A percentile compares a stretch with the other conserved stretches of the same genome.
These are phyloP conservation scores for Cylindrotheca fusiformis DNA, from an alignment of 108 stramenopile genomes.

Conservation along the genomic window DNA sequence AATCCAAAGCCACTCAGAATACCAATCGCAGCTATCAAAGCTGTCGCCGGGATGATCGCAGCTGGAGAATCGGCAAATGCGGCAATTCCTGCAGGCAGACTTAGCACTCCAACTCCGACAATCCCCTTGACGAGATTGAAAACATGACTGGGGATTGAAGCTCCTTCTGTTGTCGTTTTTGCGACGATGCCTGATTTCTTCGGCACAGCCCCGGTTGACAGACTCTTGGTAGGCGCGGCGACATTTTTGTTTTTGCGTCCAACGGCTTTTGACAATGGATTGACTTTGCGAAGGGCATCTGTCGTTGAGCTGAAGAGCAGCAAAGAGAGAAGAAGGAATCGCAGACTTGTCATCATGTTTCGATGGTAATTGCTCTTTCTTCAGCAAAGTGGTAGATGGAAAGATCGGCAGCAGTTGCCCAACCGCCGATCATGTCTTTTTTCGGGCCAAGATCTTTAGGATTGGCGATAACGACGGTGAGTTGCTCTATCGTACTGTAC, in stretches of 20 bases:
- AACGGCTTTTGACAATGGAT: background rate
- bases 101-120: constrained; percentile 81
- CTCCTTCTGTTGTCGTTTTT: constrained; percentile 27
- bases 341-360: too few species aligned
- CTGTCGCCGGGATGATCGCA: constrained; percentile 72
- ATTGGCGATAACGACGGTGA: too few species aligned
- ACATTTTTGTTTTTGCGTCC: too few species aligned
- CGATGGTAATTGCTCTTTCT: too few species aligned
- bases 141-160: constrained; percentile 61
- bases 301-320: background rate
- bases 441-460: too few species aligned
- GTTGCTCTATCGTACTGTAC: too few species aligned
- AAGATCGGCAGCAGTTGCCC: too few species aligned
- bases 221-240: too few species aligned
- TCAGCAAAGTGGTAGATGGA: too few species aligned
- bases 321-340: background rate
- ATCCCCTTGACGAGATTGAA: constrained; percentile 89
- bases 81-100: constrained; percentile 72
- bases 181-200: too few species aligned
- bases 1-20: constrained; percentile 83
- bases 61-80: constrained; percentile 28
- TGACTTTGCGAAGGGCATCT: background rate
- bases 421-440: too few species aligned
- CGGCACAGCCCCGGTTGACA: too few species aligned
- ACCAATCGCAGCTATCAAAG: constrained; percentile 71